These are phyloP conservation scores for Arthrobotrys megalospora DNA, from an alignment of 2,329 filamentous ascomycete genomes.

Conservation along the genomic window DNA sequence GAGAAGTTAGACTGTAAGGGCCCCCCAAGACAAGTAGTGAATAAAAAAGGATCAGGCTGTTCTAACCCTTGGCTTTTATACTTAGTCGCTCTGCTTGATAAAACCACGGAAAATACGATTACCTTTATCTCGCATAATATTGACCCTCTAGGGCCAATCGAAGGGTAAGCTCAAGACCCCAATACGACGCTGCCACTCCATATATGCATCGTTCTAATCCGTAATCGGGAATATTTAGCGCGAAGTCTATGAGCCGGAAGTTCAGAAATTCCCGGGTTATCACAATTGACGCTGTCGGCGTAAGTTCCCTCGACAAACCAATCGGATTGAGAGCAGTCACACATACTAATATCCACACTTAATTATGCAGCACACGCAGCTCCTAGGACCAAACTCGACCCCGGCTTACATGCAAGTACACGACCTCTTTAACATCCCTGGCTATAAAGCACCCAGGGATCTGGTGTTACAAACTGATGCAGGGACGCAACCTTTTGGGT, in stretches of 20 bases:
- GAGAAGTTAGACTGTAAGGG: constrained; percentile 53
- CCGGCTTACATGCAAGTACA: constrained; percentile 39
- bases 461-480: constrained; percentile 30
- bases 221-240: constrained; percentile 11
- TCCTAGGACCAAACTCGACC: constrained; percentile 38
- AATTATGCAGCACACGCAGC: constrained; percentile 40
- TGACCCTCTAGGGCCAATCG: constrained; percentile 42
- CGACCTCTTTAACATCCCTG: constrained; percentile 25
- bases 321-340: not conserved
- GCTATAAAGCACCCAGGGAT: constrained; percentile 31
- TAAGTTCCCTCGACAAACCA: constrained; percentile 15
- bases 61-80: not conserved
- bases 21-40: too few species aligned
- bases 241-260: constrained; percentile 48
- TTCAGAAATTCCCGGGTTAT: constrained; percentile 50
- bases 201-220: constrained; percentile 4
- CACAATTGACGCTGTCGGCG: constrained; percentile 43
- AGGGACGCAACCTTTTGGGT: constrained; percentile 31
- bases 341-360: not conserved
- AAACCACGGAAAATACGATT: constrained; percentile 44
- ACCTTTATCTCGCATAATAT: constrained; percentile 49
- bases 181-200: not conserved
- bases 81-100: constrained; percentile 32
- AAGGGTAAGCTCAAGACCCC: constrained; percentile 27
- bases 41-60: not conserved